Evolutionary conservation across 371 early-diverging fungal genomes (phyloP).

Genomic region (Quaeritorhiza haematococci): DNA sequence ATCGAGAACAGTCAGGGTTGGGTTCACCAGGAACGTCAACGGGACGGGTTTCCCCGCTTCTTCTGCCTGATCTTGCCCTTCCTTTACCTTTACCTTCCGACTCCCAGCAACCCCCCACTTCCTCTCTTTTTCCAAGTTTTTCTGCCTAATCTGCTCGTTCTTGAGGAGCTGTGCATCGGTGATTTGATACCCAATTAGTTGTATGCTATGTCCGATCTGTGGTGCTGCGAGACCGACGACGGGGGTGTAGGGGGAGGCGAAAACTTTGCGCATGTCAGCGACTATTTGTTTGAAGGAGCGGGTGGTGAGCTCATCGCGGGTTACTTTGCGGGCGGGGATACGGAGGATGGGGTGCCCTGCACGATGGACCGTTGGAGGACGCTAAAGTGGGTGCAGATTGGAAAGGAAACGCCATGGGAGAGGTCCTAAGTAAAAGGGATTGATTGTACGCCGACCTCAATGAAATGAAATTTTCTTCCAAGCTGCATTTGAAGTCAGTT

Average conservation of each 20-base stretch:
- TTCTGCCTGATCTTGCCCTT: too few relatives aligned
- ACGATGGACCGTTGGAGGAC: constrained; percentile 19
- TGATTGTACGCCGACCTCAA: too few relatives aligned
- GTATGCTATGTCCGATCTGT: constrained; percentile 35
- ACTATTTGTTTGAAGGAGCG: constrained; percentile 10
- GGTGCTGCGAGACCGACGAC: constrained; percentile 38
- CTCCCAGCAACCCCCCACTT: too few relatives aligned
- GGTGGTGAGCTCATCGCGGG: constrained; percentile 7
- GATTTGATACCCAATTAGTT: constrained; percentile 33
- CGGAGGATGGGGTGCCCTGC: constrained; percentile 33
- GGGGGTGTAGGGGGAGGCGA: constrained; percentile 18
- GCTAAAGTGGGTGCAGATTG: too few relatives aligned
- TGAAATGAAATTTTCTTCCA: too few relatives aligned
- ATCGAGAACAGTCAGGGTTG: constrained; percentile 21
- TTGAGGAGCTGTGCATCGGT: constrained; percentile 16
- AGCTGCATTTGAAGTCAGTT: too few relatives aligned
- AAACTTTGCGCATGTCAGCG: constrained; percentile 3
- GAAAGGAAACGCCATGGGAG: too few relatives aligned
- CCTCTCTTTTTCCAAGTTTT: not conserved
- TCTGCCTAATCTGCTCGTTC: constrained; percentile 3
- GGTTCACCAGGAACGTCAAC: constrained; percentile 40
- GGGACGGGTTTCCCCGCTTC: constrained; percentile 16
- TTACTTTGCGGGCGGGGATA: constrained; percentile 9
- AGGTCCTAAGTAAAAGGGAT: too few relatives aligned
- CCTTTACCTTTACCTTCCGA: too few relatives aligned